Conservation (phyloP, 2,329 filamentous ascomycete species). For the Pestalotiopsis sp. region DNA sequence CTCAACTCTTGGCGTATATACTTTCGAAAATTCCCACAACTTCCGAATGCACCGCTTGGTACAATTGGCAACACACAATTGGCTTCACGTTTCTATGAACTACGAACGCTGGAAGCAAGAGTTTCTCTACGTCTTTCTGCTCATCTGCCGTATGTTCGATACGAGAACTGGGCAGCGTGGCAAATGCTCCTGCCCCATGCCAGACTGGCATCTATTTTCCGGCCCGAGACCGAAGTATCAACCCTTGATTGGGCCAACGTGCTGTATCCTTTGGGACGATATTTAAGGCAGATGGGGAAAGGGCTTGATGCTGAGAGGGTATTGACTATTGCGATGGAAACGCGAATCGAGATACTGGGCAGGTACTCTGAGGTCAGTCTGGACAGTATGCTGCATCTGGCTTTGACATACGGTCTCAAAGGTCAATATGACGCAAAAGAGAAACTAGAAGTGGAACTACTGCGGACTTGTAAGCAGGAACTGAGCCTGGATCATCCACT, state of each 20-base stretch:
- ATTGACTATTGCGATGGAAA: too few species aligned
- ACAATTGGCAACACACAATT: constrained; percentile 35
- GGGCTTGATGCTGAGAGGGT: too few species aligned
- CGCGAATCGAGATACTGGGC: too few species aligned
- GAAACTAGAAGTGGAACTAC: background rate
- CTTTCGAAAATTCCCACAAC: constrained; percentile 15
- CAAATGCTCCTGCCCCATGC: too few species aligned
- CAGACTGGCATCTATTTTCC: too few species aligned
- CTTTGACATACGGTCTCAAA: background rate
- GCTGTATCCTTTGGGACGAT: accelerated
- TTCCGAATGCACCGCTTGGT: constrained; percentile 46
- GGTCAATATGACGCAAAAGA: constrained; percentile 7
- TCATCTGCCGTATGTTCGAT: constrained; percentile 24
- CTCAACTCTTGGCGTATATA: constrained; percentile 18
- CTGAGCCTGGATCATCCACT: background rate
- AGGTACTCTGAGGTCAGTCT: too few species aligned
- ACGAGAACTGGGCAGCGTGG: too few species aligned
- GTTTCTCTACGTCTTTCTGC: constrained; percentile 26
- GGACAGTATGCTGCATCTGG: constrained; percentile 26
- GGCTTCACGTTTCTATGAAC: constrained; percentile 28
- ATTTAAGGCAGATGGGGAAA: too few species aligned
- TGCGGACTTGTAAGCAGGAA: background rate
- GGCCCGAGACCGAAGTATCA: too few species aligned
- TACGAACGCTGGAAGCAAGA: constrained; percentile 28
- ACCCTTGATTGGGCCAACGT: too few species aligned